A percentile compares a stretch with the other conserved stretches of the same genome.
phyloP scores from a whole-genome alignment of 345 rosid species.

The Rubroshorea leprosula region DNA sequence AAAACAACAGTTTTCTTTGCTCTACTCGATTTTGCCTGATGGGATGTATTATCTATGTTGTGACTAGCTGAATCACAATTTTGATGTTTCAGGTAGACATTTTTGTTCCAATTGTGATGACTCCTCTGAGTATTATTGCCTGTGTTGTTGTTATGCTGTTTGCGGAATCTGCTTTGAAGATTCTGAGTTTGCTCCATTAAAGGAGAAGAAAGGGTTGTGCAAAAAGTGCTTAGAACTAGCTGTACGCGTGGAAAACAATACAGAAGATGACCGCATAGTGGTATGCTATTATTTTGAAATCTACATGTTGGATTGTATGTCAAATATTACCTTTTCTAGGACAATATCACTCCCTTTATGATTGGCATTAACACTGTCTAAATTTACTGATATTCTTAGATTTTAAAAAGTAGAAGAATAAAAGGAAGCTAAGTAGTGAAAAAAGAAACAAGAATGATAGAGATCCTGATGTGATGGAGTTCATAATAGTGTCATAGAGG shows the following conservation, averaged over 20 bases:
- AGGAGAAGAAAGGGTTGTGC: not conserved
- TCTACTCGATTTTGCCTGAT: too few relatives aligned
- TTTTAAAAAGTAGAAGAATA: too few relatives aligned
- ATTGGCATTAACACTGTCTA: not conserved
- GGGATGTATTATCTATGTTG: not conserved
- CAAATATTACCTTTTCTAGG: too few relatives aligned
- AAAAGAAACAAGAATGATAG: too few relatives aligned
- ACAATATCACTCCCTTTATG: too few relatives aligned
- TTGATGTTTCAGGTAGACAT: not conserved
- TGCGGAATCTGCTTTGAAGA: not conserved
- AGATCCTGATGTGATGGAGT: too few relatives aligned
- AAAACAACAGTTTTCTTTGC: too few relatives aligned
- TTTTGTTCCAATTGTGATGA: not conserved
- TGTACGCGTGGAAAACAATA: not conserved
- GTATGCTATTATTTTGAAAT: not conserved
- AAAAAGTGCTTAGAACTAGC: not conserved
- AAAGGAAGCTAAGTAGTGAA: too few relatives aligned
- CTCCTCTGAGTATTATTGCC: not conserved
- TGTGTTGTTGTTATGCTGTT: not conserved
- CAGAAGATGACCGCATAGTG: not conserved
- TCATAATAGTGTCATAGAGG: too few relatives aligned
- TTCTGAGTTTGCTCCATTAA: not conserved
- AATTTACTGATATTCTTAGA: not conserved
- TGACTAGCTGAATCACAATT: not conserved
- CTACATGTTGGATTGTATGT: too few relatives aligned